A percentile compares a stretch with the other conserved stretches of the same genome.
Conservation (phyloP, 2,329 filamentous ascomycete genomes). For the Massarina eburnea region DNA sequence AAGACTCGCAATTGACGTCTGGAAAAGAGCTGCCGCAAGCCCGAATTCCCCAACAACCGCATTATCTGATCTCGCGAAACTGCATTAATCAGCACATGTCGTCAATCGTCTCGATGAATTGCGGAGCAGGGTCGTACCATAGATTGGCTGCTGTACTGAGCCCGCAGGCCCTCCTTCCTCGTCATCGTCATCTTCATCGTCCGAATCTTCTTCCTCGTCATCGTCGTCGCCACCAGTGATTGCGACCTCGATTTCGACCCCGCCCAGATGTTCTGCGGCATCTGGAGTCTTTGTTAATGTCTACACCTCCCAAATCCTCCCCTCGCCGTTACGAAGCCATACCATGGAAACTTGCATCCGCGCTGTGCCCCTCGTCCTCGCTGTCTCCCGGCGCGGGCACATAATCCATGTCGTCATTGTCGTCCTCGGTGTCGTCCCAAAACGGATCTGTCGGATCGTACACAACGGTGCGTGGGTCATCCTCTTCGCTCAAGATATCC, state of each 20-base stretch:
- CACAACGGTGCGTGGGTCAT: constrained; percentile 26
- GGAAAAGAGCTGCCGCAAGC: constrained; percentile 56
- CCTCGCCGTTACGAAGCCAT: background rate
- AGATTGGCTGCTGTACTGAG: constrained; percentile 13
- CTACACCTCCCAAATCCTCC: background rate
- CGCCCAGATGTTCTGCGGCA: constrained; percentile 46
- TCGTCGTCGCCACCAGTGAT: constrained; percentile 43
- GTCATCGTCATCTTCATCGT: constrained; percentile 39
- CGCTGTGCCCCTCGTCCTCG: constrained; percentile 43
- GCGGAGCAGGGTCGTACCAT: constrained; percentile 12
- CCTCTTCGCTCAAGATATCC: constrained; percentile 27
- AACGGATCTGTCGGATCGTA: constrained; percentile 39
- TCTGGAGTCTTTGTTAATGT: constrained; percentile 27
- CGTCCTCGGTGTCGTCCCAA: constrained; percentile 38
- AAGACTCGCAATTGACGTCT: constrained; percentile 4
- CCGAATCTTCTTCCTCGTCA: constrained; percentile 33
- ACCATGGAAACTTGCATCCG: constrained; percentile 42
- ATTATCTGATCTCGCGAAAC: constrained; percentile 55
- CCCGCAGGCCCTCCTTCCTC: constrained; percentile 30
- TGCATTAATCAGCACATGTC: constrained; percentile 20
- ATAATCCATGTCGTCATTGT: constrained; percentile 57
- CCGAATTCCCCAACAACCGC: constrained; percentile 56
- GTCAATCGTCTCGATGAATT: background rate
- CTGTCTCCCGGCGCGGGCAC: constrained; percentile 47
- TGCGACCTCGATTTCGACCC: constrained; percentile 46